Evolutionary conservation across 768 basidiomycete species (phyloP).

Genomic region (Cubamyces lactineus): DNA sequence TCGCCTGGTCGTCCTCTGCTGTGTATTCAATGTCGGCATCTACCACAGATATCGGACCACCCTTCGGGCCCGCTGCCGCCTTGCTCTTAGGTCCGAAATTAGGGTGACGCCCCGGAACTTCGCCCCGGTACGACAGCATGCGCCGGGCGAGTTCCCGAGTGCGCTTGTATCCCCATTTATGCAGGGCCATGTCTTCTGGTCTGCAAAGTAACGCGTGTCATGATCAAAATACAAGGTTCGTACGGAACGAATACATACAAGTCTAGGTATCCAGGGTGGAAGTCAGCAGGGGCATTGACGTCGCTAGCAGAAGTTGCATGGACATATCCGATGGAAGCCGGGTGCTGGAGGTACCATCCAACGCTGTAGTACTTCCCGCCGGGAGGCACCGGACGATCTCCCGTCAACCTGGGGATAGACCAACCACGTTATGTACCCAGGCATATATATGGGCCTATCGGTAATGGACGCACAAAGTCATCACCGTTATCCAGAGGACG

Average conservation of each 20-base stretch:
- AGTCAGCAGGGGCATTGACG: constrained; percentile 44
- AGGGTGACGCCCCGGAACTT: constrained; percentile 34
- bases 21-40: constrained; percentile 39
- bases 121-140: constrained; percentile 47
- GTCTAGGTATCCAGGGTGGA: constrained; percentile 49
- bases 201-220: constrained; percentile 13
- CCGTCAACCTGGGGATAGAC: constrained; percentile 29
- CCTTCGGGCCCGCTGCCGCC: constrained; percentile 25
- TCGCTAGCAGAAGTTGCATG: constrained; percentile 50
- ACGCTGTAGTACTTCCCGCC: constrained; percentile 34
- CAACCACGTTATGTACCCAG: no score
- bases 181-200: constrained; percentile 39
- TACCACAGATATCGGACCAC: constrained; percentile 29
- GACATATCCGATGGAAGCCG: constrained; percentile 48
- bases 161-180: constrained; percentile 60
- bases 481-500: constrained; percentile 45
- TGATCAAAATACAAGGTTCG: not conserved
- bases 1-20: constrained; percentile 39
- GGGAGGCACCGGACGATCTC: constrained; percentile 21
- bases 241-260: constrained; percentile 34
- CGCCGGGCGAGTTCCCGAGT: constrained; percentile 57
- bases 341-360: constrained; percentile 44
- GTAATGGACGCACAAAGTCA: constrained; percentile 42
- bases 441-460: no score
- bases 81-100: constrained; percentile 33